These are phyloP conservation scores for Larix sibirica DNA, from an alignment of 83 land plant species.

Conservation along the genomic window DNA sequence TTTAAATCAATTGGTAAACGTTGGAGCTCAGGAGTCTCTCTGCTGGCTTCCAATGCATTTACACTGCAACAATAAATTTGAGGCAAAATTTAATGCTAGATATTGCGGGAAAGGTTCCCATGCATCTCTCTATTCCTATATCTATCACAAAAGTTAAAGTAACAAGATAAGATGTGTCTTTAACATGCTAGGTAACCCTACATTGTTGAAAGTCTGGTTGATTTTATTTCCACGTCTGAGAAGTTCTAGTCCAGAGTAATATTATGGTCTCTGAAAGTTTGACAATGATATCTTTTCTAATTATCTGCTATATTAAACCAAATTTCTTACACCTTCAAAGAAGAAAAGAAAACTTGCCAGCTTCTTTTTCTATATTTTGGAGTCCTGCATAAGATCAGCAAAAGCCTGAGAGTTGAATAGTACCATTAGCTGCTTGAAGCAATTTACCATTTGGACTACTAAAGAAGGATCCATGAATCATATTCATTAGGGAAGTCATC, in stretches of 20 bases:
- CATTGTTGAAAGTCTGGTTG: too few relatives aligned
- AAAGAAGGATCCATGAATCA: too few relatives aligned
- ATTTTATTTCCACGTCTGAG: background rate
- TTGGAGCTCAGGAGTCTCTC: slow-evolving; percentile 19
- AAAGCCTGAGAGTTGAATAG: background rate
- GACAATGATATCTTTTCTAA: background rate
- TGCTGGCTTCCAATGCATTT: slow-evolving; percentile 16
- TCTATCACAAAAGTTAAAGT: background rate
- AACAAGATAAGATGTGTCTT: background rate
- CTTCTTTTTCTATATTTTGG: background rate
- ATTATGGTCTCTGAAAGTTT: background rate
- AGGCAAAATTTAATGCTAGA: background rate
- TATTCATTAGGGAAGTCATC: too few relatives aligned
- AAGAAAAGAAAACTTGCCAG: background rate
- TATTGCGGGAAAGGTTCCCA: background rate
- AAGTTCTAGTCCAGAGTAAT: background rate
- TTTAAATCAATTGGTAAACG: slow-evolving; percentile 17
- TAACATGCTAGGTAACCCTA: too few relatives aligned
- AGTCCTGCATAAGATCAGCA: background rate
- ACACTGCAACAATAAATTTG: background rate
- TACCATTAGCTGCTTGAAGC: too few relatives aligned
- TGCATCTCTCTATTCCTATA: background rate
- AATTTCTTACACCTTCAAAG: background rate
- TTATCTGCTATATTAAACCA: background rate
- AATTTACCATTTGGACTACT: too few relatives aligned